Conservation (phyloP, 116 monocot species). For the Papilionanthe hybrid region DNA sequence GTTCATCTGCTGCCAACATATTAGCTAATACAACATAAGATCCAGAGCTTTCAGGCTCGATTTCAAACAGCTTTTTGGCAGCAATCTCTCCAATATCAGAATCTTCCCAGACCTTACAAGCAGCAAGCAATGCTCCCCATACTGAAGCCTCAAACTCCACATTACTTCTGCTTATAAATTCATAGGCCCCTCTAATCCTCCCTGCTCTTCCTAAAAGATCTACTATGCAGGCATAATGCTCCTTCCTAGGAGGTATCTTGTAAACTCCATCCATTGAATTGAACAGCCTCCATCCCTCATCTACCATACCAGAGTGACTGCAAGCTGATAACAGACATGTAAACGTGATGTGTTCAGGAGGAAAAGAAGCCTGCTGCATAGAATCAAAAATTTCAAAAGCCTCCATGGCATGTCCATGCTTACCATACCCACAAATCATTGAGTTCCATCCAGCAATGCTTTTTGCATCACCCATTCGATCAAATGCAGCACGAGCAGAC, state of each 20-base stretch:
- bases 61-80: slow-evolving; percentile 35
- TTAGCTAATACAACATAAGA: slow-evolving; percentile 36
- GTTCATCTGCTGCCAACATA: slow-evolving; percentile 22
- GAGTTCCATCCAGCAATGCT: slow-evolving; percentile 49
- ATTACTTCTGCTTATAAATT: slow-evolving; percentile 21
- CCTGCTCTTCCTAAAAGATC: slow-evolving; percentile 58
- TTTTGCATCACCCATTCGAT: slow-evolving; percentile 13
- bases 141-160: slow-evolving; percentile 13
- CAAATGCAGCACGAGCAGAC: slow-evolving; percentile 28
- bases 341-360: slow-evolving; percentile 50
- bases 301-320: slow-evolving; percentile 50
- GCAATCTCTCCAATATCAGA: slow-evolving; percentile 37
- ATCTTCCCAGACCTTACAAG: slow-evolving; percentile 33
- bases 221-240: slow-evolving; percentile 61
- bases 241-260: slow-evolving; percentile 19
- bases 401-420: slow-evolving; percentile 40
- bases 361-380: slow-evolving; percentile 6
- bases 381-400: slow-evolving; percentile 10
- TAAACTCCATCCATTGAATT: slow-evolving; percentile 31
- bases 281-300: slow-evolving; percentile 40
- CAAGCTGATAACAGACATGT: slow-evolving; percentile 61
- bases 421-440: slow-evolving; percentile 46
- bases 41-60: slow-evolving; percentile 39
- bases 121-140: slow-evolving; percentile 50
- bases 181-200: slow-evolving; percentile 30